Evolutionary conservation across 768 basidiomycete species (phyloP), one percentile per base, ranked within the genome.

Genomic region (Suillus subaureus): DNA sequence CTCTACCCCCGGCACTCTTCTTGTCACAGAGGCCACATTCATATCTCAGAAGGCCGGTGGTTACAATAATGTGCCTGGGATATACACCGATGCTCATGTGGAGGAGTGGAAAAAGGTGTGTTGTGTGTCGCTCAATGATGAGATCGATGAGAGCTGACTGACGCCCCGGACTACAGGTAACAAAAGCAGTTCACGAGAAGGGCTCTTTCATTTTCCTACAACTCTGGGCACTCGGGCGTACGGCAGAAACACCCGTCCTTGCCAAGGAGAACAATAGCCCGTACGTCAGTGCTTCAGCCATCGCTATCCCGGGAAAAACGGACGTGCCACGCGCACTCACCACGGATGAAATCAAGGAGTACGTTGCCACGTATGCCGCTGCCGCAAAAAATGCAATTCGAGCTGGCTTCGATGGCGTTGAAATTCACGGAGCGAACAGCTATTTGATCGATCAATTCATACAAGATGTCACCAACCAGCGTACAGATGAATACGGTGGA

Each of bases 401-500:
- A 7, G 79, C 81, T 33, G 83, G 82, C 1, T 84, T 83, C 55
- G 83, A 84, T 65, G 84, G 82, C 2, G 74, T 85, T 63, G 83
- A 82, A 75, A 67, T 84, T 55, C 82, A 80, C 65, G 69, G 71
- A 63, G 80, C 79, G 64, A 80, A 82, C 65, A 79, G 81, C 0
- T 85, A 84, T 65, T 72, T 88, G 12, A 62, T 82, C 18, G 86
- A 91, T 70, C 87, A 91, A 71, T 90, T 91, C 79, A 66, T 87
- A 12, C 86, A 89, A 69, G 79, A 83, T 33, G 71, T 79, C 23
- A 79, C 78, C 43, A 91, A 91, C 74, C 70, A 80, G 5, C 81
- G 89, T 18, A 85, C 82, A 8, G 90, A 92, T 71, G 77, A 82
- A 54, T 93, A 89, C 73, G 91, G 91, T 0, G 91, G 92, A 2